Percentiles rank a stretch among this genome's conserved stretches.
phyloP scores from a whole-genome alignment of 768 basidiomycete species.

The Boletellus emodensis region DNA sequence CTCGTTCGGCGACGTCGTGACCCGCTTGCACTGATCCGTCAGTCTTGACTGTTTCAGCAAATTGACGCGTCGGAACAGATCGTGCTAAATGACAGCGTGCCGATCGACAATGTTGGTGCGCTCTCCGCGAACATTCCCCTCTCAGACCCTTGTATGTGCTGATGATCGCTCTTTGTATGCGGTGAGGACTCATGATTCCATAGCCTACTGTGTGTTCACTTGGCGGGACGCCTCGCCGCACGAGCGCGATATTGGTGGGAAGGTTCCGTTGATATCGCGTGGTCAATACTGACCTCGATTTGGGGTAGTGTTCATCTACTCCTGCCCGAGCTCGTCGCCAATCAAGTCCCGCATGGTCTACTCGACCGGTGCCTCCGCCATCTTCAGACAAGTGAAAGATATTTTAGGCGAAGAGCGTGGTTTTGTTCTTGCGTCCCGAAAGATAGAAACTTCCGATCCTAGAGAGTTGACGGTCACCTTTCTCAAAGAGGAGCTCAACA shows the following conservation, averaged over 20 bases:
- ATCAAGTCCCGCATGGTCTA: conserved; percentile 89
- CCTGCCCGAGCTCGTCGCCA: conserved; percentile 77
- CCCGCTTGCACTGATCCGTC: background rate
- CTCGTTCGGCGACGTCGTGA: background rate
- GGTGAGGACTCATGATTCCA: background rate
- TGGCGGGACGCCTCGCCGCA: conserved; percentile 51
- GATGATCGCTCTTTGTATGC: background rate
- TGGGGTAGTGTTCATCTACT: conserved; percentile 79
- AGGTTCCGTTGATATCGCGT: background rate
- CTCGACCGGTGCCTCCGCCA: conserved; percentile 60
- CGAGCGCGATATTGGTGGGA: conserved; percentile 59
- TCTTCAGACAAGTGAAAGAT: conserved; percentile 54
- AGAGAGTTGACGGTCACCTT: conserved; percentile 62
- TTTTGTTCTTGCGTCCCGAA: conserved; percentile 47
- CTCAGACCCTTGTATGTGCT: conserved; percentile 50
- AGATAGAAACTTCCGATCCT: conserved; percentile 82
- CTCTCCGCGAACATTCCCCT: conserved; percentile 49
- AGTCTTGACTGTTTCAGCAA: conserved; percentile 39
- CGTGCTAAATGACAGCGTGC: conserved; percentile 42
- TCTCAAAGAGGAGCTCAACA: conserved; percentile 55
- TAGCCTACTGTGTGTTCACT: conserved; percentile 61
- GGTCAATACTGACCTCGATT: conserved; percentile 2
- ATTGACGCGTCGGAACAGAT: conserved; percentile 66
- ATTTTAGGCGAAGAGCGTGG: conserved; percentile 43
- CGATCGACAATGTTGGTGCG: conserved; percentile 38